Evolutionary conservation across 202 grass and related monocot species (phyloP), one percentile per base, ranked within the genome.

Genomic region (Carex arenaria): DNA sequence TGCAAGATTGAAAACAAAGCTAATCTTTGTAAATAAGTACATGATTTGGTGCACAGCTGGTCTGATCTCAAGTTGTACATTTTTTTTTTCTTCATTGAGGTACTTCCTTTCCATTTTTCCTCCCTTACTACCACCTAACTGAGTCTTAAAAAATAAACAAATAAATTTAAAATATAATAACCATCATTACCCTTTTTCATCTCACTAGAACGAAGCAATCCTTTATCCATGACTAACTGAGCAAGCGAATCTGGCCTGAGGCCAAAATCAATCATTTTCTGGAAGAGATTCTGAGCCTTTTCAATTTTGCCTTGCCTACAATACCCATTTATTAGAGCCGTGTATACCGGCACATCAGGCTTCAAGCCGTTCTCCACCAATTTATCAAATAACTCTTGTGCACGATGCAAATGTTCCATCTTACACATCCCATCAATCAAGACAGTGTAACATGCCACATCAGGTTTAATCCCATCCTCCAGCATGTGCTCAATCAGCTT

Each of bases 261-360:
- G 34, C 78, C 82, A 68, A 42, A 80, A 66, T 73, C 83, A 31
- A 72, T 42, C 89, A 90, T 90, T 87, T 87, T 59, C 55, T 87
- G 75, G 62, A 90, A 69, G 59, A 90, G 76, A 5, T 52, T 30
- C 84, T 85, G 52, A 81, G 85, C 81, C 42, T 85, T 87, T 57
- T 30, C 77, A 36, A 71, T 79, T 60, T 85, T 43, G 14, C 89
- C 82, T 5, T 15, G 32, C 23, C 72, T 82, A 85, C 77, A 85
- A 56, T 90, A 90, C 8, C 89, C 89, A 79, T 77, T 43, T 54
- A 90, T 61, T 31, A 90, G 85, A 78, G 85, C 20, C 11, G 85
- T 90, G 30, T 87, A 90, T 43, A 40, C 61, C 53, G 61, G 40
- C n/a, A 67, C 82, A 83, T 90, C 82, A 64, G 69, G 89, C 40